phyloP scores from a whole-genome alignment of 2,329 filamentous ascomycete species.

The Oidium heveae region DNA sequence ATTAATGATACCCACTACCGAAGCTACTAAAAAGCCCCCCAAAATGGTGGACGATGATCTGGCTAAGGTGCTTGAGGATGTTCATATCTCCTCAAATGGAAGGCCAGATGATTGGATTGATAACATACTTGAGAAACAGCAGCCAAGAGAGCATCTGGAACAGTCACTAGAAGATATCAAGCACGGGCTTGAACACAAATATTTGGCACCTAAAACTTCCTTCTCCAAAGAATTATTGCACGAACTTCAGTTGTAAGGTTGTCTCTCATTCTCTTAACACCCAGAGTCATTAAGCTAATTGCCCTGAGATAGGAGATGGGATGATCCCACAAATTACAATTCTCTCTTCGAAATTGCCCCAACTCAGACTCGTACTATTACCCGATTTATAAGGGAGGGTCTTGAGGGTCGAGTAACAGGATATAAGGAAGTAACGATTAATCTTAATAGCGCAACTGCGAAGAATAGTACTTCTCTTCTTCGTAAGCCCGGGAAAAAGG shows the following conservation, averaged over 20 bases:
- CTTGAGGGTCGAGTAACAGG: conserved; percentile 80
- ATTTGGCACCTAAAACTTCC: conserved; percentile 50
- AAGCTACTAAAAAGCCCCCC: too few species aligned
- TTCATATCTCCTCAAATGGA: conserved; percentile 18
- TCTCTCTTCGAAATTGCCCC: conserved; percentile 69
- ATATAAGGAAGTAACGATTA: conserved; percentile 82
- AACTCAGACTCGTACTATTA: conserved; percentile 85
- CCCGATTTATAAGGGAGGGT: conserved; percentile 72
- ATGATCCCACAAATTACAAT: conserved; percentile 53
- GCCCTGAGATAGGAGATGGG: conserved; percentile 35
- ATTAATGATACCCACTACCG: too few species aligned
- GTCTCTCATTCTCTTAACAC: not conserved
- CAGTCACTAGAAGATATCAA: conserved; percentile 39
- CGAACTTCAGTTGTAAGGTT: conserved; percentile 46
- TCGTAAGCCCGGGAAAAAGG: conserved; percentile 62
- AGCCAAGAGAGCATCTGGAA: conserved; percentile 22
- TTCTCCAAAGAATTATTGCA: conserved; percentile 80
- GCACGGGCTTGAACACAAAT: conserved; percentile 45
- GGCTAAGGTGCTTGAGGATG: conserved; percentile 23
- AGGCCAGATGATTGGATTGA: conserved; percentile 24
- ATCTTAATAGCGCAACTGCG: conserved; percentile 66
- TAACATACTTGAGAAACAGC: conserved; percentile 27
- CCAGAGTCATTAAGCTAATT: not conserved
- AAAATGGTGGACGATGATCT: conserved; percentile 15
- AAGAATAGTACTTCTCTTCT: conserved; percentile 85